phyloP scores from a whole-genome alignment of 176 grass and related monocot species.

The Leersia perrieri region DNA sequence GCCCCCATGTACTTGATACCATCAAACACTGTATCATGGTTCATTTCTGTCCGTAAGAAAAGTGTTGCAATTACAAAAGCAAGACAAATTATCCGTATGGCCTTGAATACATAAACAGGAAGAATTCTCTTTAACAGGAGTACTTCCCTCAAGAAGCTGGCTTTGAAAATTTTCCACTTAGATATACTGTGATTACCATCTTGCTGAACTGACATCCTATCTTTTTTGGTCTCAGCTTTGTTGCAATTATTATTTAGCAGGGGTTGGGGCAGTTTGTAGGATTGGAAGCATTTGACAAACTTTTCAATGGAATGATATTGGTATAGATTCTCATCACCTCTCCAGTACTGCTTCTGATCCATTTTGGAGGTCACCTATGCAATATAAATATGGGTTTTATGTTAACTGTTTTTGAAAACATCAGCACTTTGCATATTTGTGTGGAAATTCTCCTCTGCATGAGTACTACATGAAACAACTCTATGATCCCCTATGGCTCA shows the following conservation, averaged over 20 bases:
- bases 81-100: slow-evolving; percentile 53
- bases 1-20: slow-evolving; percentile 71
- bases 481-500: too few relatives aligned
- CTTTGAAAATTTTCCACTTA: slow-evolving; percentile 57
- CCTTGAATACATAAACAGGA: slow-evolving; percentile 70
- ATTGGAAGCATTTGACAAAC: slow-evolving; percentile 47
- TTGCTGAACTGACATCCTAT: too few relatives aligned
- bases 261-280: too few relatives aligned
- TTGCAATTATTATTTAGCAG: too few relatives aligned
- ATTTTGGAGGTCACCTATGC: slow-evolving; percentile 65
- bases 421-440: too few relatives aligned
- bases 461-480: too few relatives aligned
- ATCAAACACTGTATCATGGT: slow-evolving; percentile 50
- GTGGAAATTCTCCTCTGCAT: too few relatives aligned
- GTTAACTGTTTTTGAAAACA: too few relatives aligned
- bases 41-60: slow-evolving; percentile 60
- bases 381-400: not conserved
- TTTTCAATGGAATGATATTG: slow-evolving; percentile 51
- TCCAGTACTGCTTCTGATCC: slow-evolving; percentile 73
- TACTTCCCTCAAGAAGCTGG: slow-evolving; percentile 74
- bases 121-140: slow-evolving; percentile 67
- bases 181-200: slow-evolving; percentile 29
- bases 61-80: slow-evolving; percentile 67
- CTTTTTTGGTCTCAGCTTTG: too few relatives aligned
- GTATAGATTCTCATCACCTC: slow-evolving; percentile 45